Conservation (phyloP, 371 early-diverging fungal genomes). For the Actinomortierella wolfii region DNA sequence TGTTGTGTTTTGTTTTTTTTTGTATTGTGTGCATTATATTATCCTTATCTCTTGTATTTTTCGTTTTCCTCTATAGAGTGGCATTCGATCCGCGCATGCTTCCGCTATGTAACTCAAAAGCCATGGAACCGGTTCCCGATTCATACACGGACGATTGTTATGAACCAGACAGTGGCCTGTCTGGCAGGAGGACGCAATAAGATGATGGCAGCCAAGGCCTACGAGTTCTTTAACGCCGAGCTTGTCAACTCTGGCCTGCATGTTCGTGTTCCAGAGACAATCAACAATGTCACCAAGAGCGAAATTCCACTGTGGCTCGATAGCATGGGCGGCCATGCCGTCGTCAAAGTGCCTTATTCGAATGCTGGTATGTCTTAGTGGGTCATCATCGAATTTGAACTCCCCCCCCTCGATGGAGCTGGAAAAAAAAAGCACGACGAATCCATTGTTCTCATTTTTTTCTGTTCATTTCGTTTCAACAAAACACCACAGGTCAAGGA, state of each 20-base stretch:
- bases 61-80: conserved; percentile 56
- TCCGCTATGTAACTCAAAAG: conserved; percentile 91
- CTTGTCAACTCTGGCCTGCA: conserved; percentile 69
- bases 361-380: conserved; percentile 70
- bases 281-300: conserved; percentile 83
- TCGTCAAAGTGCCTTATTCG: conserved; percentile 91
- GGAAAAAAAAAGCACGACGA: no score
- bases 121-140: conserved; percentile 93
- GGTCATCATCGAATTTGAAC: not conserved
- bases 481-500: conserved; percentile 77
- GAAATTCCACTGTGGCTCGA: conserved; percentile 89
- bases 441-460: no score
- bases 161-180: conserved; percentile 90
- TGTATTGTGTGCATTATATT: not conserved
- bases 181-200: conserved; percentile 94
- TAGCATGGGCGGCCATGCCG: conserved; percentile 91
- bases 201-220: conserved; percentile 94
- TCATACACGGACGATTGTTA: conserved; percentile 80
- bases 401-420: no score
- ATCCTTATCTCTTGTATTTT: conserved; percentile 1
- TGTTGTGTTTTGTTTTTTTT: not conserved
- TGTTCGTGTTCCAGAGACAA: conserved; percentile 91
- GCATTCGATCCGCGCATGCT: conserved; percentile 91
- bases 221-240: conserved; percentile 90
- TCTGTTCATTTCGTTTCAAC: not conserved